phyloP scores from a whole-genome alignment of 805 yeast species.

The Sungouiella thailandica region DNA sequence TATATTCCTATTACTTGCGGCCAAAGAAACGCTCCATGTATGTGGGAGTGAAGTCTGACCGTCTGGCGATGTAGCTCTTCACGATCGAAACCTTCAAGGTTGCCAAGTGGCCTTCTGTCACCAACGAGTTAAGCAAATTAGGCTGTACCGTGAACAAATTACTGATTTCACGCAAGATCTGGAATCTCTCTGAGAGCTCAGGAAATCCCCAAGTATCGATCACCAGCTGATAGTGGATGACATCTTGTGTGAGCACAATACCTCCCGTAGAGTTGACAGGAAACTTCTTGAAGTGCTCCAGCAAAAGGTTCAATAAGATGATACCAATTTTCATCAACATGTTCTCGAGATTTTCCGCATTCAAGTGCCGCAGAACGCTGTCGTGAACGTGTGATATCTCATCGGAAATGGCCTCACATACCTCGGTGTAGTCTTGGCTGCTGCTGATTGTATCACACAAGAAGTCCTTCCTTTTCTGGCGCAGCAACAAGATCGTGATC shows the following conservation, averaged over 20 bases:
- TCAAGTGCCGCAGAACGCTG: slow-evolving; percentile 33
- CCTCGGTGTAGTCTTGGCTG: slow-evolving; percentile 54
- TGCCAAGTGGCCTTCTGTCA: slow-evolving; percentile 75
- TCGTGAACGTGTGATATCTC: slow-evolving; percentile 43
- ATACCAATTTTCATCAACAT: slow-evolving; percentile 55
- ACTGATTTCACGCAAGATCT: slow-evolving; percentile 73
- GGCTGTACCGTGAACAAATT: slow-evolving; percentile 83
- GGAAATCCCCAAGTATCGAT: slow-evolving; percentile 65
- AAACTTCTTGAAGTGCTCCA: slow-evolving; percentile 71
- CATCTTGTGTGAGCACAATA: slow-evolving; percentile 73
- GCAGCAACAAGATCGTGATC: slow-evolving; percentile 43
- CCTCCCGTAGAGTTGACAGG: slow-evolving; percentile 82
- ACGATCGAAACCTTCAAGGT: slow-evolving; percentile 57
- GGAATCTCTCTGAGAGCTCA: slow-evolving; percentile 58
- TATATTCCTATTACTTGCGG: slow-evolving; percentile 16
- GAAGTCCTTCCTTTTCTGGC: slow-evolving; percentile 76
- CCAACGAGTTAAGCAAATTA: slow-evolving; percentile 67
- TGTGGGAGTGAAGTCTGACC: slow-evolving; percentile 64
- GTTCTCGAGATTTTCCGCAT: slow-evolving; percentile 41
- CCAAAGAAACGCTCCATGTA: slow-evolving; percentile 44
- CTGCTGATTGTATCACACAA: slow-evolving; percentile 38
- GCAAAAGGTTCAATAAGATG: slow-evolving; percentile 50
- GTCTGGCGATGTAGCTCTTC: slow-evolving; percentile 59
- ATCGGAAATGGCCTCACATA: slow-evolving; percentile 59
- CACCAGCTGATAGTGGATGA: slow-evolving; percentile 65